These are phyloP conservation scores for Pelargonium nanum DNA, from an alignment of 345 rosid species.

Conservation along the genomic window DNA sequence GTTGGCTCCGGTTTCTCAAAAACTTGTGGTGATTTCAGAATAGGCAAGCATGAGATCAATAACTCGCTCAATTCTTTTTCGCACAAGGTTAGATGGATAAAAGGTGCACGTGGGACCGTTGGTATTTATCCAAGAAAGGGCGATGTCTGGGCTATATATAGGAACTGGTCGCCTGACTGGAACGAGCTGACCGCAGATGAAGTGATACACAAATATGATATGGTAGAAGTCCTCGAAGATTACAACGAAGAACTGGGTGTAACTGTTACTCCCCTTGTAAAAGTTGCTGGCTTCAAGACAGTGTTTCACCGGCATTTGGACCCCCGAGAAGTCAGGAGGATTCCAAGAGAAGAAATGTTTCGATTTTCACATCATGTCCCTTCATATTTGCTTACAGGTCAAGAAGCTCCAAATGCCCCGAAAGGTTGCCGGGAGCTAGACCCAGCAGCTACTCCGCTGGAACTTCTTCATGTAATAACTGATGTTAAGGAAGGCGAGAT, in stretches of 20 bases:
- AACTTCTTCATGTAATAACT: conserved; percentile 25
- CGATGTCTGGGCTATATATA: conserved; percentile 38
- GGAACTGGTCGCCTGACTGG: conserved; percentile 41
- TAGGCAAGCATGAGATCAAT: conserved; percentile 24
- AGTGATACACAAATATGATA: conserved; percentile 27
- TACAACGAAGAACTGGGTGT: conserved; percentile 33
- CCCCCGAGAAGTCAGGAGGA: conserved; percentile 16
- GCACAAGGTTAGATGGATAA: conserved; percentile 32
- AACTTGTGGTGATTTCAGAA: conserved; percentile 45
- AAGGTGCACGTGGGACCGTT: conserved; percentile 25
- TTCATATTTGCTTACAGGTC: conserved; percentile 27
- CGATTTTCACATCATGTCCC: conserved; percentile 42
- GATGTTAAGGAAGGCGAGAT: conserved; percentile 1
- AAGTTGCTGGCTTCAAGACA: conserved; percentile 35
- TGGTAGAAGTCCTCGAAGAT: conserved; percentile 41
- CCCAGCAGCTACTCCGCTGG: conserved; percentile 36
- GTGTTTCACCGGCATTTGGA: conserved; percentile 27
- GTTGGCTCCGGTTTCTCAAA: conserved; percentile 33
- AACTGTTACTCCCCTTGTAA: conserved; percentile 26
- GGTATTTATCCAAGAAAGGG: conserved; percentile 31
- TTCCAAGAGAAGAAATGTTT: conserved; percentile 37
- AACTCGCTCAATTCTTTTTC: conserved; percentile 30
- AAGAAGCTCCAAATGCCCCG: conserved; percentile 29
- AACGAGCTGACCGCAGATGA: conserved; percentile 23
- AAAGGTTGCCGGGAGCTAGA: conserved; percentile 36